Base-by-base conservation (phyloP, 805 yeast species). In the Diddensiella transvaalensis region DNA sequence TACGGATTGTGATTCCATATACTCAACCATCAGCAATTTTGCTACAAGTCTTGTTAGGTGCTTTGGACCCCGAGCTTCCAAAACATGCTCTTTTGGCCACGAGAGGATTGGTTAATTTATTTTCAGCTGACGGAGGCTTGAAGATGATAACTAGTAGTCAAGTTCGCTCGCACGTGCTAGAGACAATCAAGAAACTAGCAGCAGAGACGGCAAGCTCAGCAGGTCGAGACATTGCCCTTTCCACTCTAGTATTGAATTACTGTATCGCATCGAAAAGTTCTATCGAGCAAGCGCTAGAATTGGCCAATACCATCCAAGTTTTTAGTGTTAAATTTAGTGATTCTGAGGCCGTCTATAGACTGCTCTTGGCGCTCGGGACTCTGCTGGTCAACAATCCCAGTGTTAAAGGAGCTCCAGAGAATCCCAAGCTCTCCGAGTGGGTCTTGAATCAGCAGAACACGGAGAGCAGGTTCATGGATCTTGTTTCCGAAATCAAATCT, bases 301-400 rank as follows among this genome's bases (percentile, higher is more conserved):
- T 61, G 10, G 35, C 61, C 22, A 64, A 69, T 15, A 54, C 62
- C 21, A 36, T 72, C 11, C 53, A 65, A 2, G 66, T 62, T 18
- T 57, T 68, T 5, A 65, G 67, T 5, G 50, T 55, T 1, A 60
- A 60, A 23, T 46, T 70, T 3, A 58, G 66, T 1, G 76, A 76
- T 33, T 75, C 79, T 35, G 96, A 87, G 63, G 78, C 89, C 2
- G 78, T 80, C 0, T 87, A 86, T 62, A 73, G 96, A 59, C 55
- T 81, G 19, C 53, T 75, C 8, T 71, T 86, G 22, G 81, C 85
- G 0, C 74, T 72, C 49, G 95, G 93, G 2, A 85, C 87, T 41
- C 53, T 81, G 32, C 58, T 75, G 17, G 51, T 56, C 18, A 50
- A 51, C 42, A 45, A 53, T 30, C 44, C 38, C 8, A 15, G 38